A percentile compares a stretch with the other conserved stretches of the same genome.
phyloP scores from a whole-genome alignment of 1,284 basidiomycete genomes.

The Melampsora americana region DNA sequence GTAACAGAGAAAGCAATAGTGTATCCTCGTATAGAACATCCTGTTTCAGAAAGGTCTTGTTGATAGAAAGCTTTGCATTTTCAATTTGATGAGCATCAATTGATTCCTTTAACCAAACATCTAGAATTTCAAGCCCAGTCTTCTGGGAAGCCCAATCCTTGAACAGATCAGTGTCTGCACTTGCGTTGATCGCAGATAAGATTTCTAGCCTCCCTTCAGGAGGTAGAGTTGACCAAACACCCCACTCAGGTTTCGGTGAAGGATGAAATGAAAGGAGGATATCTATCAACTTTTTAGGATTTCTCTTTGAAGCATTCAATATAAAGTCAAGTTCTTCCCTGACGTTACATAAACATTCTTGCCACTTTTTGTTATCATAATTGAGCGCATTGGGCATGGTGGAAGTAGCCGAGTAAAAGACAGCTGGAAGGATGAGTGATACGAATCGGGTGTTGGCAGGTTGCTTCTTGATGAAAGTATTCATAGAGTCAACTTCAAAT shows the following conservation, averaged over 20 bases:
- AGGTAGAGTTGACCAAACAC: constrained; percentile 40
- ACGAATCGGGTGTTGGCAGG: too few species aligned
- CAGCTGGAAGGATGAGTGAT: too few species aligned
- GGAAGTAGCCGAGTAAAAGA: too few species aligned
- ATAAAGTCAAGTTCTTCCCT: too few species aligned
- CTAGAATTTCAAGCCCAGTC: constrained; percentile 23
- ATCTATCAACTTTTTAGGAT: too few species aligned
- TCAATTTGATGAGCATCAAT: constrained; percentile 21
- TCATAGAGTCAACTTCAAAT: too few species aligned
- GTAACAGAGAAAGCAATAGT: constrained; percentile 15
- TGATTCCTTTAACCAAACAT: constrained; percentile 28
- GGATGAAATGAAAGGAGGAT: background rate
- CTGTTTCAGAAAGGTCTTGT: background rate
- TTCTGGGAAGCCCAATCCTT: constrained; percentile 21
- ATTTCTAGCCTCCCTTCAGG: constrained; percentile 38
- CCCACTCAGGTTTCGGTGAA: constrained; percentile 15
- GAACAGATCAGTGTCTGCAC: constrained; percentile 18
- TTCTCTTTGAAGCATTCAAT: too few species aligned
- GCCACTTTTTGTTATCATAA: too few species aligned
- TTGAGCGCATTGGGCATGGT: too few species aligned
- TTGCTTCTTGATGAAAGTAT: too few species aligned
- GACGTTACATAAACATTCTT: too few species aligned
- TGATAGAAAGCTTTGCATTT: background rate
- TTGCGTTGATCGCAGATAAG: constrained; percentile 25
- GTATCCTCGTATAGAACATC: constrained; percentile 9